Conservation (phyloP, 441 rosid species). For the Theobroma grandiflorum region DNA sequence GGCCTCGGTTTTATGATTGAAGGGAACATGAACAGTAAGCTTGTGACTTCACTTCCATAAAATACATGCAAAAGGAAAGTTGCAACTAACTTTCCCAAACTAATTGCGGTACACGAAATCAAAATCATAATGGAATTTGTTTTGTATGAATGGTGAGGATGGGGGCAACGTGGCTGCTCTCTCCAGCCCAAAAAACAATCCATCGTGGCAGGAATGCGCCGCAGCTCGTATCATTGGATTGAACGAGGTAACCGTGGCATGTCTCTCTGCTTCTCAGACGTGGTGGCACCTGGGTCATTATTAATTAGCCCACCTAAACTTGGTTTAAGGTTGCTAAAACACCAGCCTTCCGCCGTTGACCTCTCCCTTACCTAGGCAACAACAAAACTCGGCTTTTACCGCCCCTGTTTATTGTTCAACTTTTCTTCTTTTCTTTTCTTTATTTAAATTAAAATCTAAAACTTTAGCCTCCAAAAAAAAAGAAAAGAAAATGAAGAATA, state of each 20-base stretch:
- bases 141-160: constrained; percentile 13
- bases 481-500: too few relatives aligned
- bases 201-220: constrained; percentile 31
- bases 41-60: too few relatives aligned
- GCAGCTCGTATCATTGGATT: not conserved
- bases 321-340: not conserved
- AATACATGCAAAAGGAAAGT: not conserved
- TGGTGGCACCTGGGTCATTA: constrained; percentile 18
- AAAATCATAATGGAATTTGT: not conserved
- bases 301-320: not conserved
- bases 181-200: constrained; percentile 2
- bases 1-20: too few relatives aligned
- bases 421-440: too few relatives aligned
- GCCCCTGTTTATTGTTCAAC: not conserved
- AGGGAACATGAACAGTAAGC: too few relatives aligned
- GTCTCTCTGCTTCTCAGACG: not conserved
- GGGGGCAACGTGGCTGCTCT: constrained; percentile 25
- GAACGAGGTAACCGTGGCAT: too few relatives aligned
- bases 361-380: not conserved
- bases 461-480: too few relatives aligned
- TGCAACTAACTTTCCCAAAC: not conserved
- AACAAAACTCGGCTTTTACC: not conserved
- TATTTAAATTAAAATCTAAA: too few relatives aligned
- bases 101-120: not conserved
- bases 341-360: not conserved